Evolutionary conservation across 352 stramenopile species (phyloP).

Genomic region (Pythium biforme): DNA sequence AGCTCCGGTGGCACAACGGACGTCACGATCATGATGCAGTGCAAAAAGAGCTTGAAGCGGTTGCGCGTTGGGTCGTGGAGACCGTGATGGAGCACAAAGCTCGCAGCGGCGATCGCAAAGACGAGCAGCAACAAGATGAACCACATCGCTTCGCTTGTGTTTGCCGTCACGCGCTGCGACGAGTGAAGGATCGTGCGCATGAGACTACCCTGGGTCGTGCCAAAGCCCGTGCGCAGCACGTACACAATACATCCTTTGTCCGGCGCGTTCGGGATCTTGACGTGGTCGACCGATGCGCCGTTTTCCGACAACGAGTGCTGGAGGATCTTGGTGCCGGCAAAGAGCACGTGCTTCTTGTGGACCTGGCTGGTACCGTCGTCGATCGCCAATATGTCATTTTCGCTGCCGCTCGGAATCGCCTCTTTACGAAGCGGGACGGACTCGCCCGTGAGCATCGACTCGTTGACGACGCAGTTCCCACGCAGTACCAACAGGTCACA

Average conservation of each 20-base stretch:
- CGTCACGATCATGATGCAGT: slow-evolving; percentile 96
- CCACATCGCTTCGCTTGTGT: slow-evolving; percentile 90
- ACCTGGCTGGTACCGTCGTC: slow-evolving; percentile 34
- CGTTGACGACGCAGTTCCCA: slow-evolving; percentile 93
- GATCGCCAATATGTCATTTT: slow-evolving; percentile 17
- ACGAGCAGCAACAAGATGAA: slow-evolving; percentile 92
- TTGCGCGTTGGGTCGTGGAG: slow-evolving; percentile 53
- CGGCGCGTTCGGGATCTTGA: slow-evolving; percentile 42
- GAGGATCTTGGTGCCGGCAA: slow-evolving; percentile 65
- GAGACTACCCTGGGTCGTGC: slow-evolving; percentile 92
- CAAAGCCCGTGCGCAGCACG: slow-evolving; percentile 92
- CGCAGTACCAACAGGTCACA: slow-evolving; percentile 91
- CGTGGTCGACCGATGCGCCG: not conserved
- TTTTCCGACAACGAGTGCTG: slow-evolving; percentile 30
- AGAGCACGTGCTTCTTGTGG: slow-evolving; percentile 73
- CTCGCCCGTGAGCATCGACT: slow-evolving; percentile 96
- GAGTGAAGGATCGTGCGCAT: slow-evolving; percentile 94
- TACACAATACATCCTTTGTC: slow-evolving; percentile 87
- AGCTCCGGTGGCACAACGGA: slow-evolving; percentile 94
- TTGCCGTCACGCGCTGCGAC: slow-evolving; percentile 89
- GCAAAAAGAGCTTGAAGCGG: slow-evolving; percentile 90
- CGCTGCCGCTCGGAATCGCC: slow-evolving; percentile 25
- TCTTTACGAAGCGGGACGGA: slow-evolving; percentile 94
- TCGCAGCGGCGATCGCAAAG: slow-evolving; percentile 87
- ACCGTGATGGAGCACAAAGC: slow-evolving; percentile 75